Percentiles rank a stretch among this genome's conserved stretches.
Conservation (phyloP, 805 yeast genomes). For the Hanseniaspora taiwanica region DNA sequence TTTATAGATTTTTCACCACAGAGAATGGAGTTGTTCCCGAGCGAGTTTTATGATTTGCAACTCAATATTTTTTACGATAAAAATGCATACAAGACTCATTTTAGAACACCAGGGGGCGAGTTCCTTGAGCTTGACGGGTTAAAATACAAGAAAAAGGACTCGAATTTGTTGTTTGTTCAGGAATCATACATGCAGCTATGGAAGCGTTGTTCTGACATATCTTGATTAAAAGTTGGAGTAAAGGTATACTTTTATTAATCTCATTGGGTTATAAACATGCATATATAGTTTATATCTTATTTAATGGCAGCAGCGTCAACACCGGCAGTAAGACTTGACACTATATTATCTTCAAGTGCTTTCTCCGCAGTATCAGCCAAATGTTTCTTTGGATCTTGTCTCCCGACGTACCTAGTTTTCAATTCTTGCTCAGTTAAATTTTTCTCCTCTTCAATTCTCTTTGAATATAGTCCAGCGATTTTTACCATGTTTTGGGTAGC, state of each 20-base stretch:
- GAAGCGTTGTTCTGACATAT: slow-evolving; percentile 26
- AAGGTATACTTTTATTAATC: background rate
- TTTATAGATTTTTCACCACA: slow-evolving; percentile 43
- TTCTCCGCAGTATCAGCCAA: slow-evolving; percentile 76
- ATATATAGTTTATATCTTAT: slow-evolving; percentile 24
- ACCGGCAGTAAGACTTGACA: slow-evolving; percentile 74
- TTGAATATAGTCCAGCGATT: slow-evolving; percentile 80
- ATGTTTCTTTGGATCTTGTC: slow-evolving; percentile 98
- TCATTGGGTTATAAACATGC: slow-evolving; percentile 1
- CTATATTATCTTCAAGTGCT: slow-evolving; percentile 80
- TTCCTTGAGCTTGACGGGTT: slow-evolving; percentile 55
- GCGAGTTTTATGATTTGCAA: slow-evolving; percentile 29
- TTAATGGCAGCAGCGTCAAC: slow-evolving; percentile 84
- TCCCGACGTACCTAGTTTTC: slow-evolving; percentile 93
- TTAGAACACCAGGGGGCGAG: slow-evolving; percentile 30
- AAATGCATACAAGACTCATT: slow-evolving; percentile 16
- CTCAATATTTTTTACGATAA: slow-evolving; percentile 34
- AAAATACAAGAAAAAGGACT: slow-evolving; percentile 31
- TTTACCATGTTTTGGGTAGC: slow-evolving; percentile 71
- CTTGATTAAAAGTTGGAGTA: background rate
- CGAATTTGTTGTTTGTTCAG: slow-evolving; percentile 46
- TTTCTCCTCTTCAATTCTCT: slow-evolving; percentile 83
- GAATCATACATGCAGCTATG: slow-evolving; percentile 60
- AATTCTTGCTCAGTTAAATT: slow-evolving; percentile 78
- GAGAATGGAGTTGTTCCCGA: slow-evolving; percentile 23